Evolutionary conservation across 768 basidiomycete genomes (phyloP).

Genomic region (Phanerochaete sordida): DNA sequence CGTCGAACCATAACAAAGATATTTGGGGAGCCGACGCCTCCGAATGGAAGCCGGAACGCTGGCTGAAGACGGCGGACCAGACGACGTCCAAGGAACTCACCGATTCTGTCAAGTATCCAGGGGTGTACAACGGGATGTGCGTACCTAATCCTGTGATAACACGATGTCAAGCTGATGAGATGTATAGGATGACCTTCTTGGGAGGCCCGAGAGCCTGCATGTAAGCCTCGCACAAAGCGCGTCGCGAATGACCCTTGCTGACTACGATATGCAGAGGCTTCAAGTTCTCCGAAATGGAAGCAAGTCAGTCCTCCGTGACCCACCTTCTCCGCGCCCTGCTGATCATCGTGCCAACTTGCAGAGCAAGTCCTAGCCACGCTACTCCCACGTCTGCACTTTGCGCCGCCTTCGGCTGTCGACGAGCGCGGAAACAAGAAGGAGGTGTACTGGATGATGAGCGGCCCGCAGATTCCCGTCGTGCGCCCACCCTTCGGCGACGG

Average conservation of each 20-base stretch:
- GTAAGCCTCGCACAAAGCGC: constrained; percentile 21
- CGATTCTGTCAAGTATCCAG: constrained; percentile 33
- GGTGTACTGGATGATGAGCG: constrained; percentile 34
- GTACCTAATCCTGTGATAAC: background rate
- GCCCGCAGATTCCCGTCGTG: constrained; percentile 35
- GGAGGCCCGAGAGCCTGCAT: constrained; percentile 44
- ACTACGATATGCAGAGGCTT: constrained; percentile 13
- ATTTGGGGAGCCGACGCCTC: constrained; percentile 45
- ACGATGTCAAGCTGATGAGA: background rate
- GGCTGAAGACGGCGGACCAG: constrained; percentile 29
- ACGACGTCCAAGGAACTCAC: constrained; percentile 30
- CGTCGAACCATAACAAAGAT: constrained; percentile 35
- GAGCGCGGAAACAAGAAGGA: constrained; percentile 21
- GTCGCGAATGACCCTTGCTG: background rate
- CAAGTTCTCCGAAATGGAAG: constrained; percentile 22
- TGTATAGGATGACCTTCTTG: constrained; percentile 40
- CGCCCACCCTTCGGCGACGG: constrained; percentile 31
- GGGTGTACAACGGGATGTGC: constrained; percentile 19
- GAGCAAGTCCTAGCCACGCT: constrained; percentile 35
- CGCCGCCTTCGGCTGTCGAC: constrained; percentile 22
- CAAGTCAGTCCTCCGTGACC: constrained; percentile 12
- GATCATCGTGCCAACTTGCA: background rate
- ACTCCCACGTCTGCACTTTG: constrained; percentile 32
- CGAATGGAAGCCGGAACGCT: constrained; percentile 51
- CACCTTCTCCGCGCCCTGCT: background rate